These are phyloP conservation scores for Ustilago nuda DNA, from an alignment of 1,284 basidiomycete species.

Conservation along the genomic window DNA sequence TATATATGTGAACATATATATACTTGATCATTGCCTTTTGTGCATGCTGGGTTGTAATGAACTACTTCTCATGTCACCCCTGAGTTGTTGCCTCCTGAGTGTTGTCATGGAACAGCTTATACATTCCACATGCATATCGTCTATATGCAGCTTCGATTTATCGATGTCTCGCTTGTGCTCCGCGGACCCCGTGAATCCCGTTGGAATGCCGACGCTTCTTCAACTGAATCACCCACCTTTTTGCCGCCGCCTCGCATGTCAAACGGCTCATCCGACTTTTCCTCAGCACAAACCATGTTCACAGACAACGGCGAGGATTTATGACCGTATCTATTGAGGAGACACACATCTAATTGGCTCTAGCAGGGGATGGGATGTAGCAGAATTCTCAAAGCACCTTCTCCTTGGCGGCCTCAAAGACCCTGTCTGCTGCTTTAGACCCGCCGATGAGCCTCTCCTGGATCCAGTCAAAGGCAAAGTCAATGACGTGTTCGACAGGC, in stretches of 20 bases:
- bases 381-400: constrained; percentile 27
- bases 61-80: too few relatives aligned
- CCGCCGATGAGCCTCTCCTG: constrained; percentile 39
- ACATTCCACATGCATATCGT: too few relatives aligned
- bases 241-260: not conserved
- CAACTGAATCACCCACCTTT: constrained; percentile 1
- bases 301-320: not conserved
- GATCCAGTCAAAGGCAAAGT: constrained; percentile 72
- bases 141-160: too few relatives aligned
- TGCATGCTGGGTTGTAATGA: too few relatives aligned
- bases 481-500: constrained; percentile 72
- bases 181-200: too few relatives aligned
- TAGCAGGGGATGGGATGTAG: not conserved
- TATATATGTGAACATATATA: too few relatives aligned
- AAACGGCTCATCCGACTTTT: not conserved
- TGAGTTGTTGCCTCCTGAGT: too few relatives aligned
- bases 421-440: constrained; percentile 24
- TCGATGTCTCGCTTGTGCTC: too few relatives aligned
- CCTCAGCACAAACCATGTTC: not conserved
- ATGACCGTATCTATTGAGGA: not conserved
- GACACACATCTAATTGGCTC: too few relatives aligned
- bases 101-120: too few relatives aligned
- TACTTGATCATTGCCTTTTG: too few relatives aligned
- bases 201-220: too few relatives aligned
- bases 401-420: constrained; percentile 38